Conservation (phyloP, 371 early-diverging fungal genomes). For the Apophysomyces sp. region DNA sequence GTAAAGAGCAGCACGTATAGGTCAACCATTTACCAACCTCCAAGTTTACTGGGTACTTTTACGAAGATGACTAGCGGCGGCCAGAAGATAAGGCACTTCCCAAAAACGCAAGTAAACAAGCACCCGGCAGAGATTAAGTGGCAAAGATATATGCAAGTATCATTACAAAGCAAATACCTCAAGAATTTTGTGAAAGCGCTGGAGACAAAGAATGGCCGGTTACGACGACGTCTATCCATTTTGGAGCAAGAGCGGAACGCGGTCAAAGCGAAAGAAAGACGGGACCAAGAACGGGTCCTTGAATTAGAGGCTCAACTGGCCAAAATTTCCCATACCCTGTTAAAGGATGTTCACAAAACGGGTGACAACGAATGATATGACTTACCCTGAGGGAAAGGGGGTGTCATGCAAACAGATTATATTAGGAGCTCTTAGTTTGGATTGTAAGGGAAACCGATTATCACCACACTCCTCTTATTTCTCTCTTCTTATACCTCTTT, state of each 20-base stretch:
- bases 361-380: not conserved
- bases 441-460: not conserved
- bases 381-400: not conserved
- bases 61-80: not conserved
- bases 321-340: slow-evolving; percentile 42
- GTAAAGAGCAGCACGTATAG: not conserved
- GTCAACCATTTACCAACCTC: not conserved
- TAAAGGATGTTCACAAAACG: not conserved
- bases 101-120: not conserved
- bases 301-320: slow-evolving; percentile 66
- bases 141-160: not conserved
- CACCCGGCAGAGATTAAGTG: not conserved
- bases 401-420: not conserved
- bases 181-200: not conserved
- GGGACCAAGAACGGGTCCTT: slow-evolving; percentile 58
- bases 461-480: not conserved
- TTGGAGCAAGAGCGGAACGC: slow-evolving; percentile 62
- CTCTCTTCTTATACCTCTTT: slow-evolving; percentile 5
- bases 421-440: not conserved
- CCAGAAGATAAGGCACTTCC: not conserved
- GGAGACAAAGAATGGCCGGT: not conserved
- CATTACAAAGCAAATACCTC: not conserved
- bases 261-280: slow-evolving; percentile 54
- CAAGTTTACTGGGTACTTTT: not conserved
- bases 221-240: slow-evolving; percentile 13